A percentile compares a stretch with the other conserved stretches of the same genome.
These are phyloP conservation scores for Dimocarpus longan DNA, from an alignment of 345 rosid species.

Conservation along the genomic window DNA sequence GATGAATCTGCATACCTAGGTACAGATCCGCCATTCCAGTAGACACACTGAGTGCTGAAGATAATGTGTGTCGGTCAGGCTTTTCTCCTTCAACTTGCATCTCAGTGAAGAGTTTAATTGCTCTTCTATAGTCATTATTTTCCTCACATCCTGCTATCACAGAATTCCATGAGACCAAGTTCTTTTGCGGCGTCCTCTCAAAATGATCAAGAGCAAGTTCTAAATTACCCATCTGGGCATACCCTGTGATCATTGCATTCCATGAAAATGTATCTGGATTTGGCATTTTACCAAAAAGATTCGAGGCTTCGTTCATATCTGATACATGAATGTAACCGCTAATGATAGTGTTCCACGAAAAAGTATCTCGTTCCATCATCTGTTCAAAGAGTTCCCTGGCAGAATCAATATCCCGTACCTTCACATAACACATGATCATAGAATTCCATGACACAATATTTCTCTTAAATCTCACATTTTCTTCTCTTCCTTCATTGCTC, in stretches of 20 bases:
- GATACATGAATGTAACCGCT: conserved; percentile 54
- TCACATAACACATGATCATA: conserved; percentile 72
- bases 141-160: conserved; percentile 67
- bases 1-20: conserved; percentile 74
- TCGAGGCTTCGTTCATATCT: conserved; percentile 60
- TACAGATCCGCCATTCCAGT: conserved; percentile 60
- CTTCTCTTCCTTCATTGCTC: conserved; percentile 5
- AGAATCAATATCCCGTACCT: conserved; percentile 53
- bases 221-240: conserved; percentile 47
- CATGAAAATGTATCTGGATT: conserved; percentile 54
- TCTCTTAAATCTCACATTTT: conserved; percentile 35
- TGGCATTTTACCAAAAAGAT: conserved; percentile 56
- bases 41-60: conserved; percentile 61
- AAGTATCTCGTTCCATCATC: conserved; percentile 55
- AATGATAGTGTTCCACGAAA: conserved; percentile 84
- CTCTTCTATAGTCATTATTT: conserved; percentile 53
- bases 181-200: conserved; percentile 55
- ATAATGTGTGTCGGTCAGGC: conserved; percentile 73
- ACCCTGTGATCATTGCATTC: conserved; percentile 71
- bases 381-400: conserved; percentile 64
- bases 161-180: conserved; percentile 70
- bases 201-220: conserved; percentile 51
- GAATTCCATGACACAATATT: conserved; percentile 78
- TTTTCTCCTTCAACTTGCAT: conserved; percentile 64
- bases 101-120: conserved; percentile 47